Percentiles rank a stretch among this genome's conserved stretches.
Conservation (phyloP, 2,329 filamentous ascomycete genomes). For the Parasarocladium wereldwijsianum region DNA sequence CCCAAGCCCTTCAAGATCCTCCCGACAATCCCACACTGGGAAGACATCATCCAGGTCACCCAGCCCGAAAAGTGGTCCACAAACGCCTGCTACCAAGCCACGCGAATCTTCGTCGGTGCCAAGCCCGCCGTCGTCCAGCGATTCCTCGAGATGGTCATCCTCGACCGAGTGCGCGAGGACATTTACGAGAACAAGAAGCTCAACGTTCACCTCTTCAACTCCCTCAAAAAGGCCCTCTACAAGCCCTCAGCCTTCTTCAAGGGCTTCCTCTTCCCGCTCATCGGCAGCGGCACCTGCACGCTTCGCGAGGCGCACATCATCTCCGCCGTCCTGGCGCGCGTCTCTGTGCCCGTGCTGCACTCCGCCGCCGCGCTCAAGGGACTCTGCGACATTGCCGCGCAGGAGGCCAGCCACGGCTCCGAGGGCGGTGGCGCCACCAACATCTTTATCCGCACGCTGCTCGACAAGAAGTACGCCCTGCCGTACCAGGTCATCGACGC, state of each 20-base stretch:
- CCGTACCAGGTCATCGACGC: slow-evolving; percentile 91
- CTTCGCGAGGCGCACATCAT: slow-evolving; percentile 86
- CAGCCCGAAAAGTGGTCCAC: slow-evolving; percentile 60
- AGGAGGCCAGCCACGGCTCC: slow-evolving; percentile 68
- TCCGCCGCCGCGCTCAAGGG: slow-evolving; percentile 84
- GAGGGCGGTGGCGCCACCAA: slow-evolving; percentile 88
- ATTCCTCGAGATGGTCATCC: slow-evolving; percentile 75
- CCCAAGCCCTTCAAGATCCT: slow-evolving; percentile 97
- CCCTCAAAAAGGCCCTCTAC: slow-evolving; percentile 83
- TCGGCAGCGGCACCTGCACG: slow-evolving; percentile 75
- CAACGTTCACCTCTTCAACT: slow-evolving; percentile 87
- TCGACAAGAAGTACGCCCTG: slow-evolving; percentile 95
- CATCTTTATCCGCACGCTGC: slow-evolving; percentile 80
- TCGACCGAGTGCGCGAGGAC: slow-evolving; percentile 84
- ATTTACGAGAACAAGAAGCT: slow-evolving; percentile 91
- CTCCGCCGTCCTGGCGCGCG: slow-evolving; percentile 67
- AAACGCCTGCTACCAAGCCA: slow-evolving; percentile 74
- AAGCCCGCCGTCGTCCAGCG: slow-evolving; percentile 68
- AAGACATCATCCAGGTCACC: slow-evolving; percentile 76
- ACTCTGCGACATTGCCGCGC: slow-evolving; percentile 85
- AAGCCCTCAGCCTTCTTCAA: slow-evolving; percentile 96
- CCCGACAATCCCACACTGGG: slow-evolving; percentile 81
- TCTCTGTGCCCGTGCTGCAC: slow-evolving; percentile 82
- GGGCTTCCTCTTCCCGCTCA: slow-evolving; percentile 82
- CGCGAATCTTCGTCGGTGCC: slow-evolving; percentile 78